Base-by-base conservation (phyloP, 768 basidiomycete genomes). In the Mycena rebaudengoi region DNA sequence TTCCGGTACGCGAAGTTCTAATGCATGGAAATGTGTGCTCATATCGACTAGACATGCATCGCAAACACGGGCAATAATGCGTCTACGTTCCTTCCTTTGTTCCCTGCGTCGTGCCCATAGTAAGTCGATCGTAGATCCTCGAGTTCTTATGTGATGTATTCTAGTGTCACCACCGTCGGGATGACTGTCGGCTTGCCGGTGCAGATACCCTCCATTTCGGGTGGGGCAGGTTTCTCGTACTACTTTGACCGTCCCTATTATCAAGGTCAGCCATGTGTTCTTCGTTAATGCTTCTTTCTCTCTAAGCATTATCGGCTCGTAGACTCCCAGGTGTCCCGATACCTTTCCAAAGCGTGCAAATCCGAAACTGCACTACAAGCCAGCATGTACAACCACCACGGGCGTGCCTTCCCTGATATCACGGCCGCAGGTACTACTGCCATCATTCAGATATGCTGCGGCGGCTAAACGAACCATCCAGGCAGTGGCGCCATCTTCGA, bases 211-310 rank as follows among this genome's bases (percentile, higher is more conserved):
- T 7, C 21, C 70, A 70, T 8, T 3, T 32, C 14, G 3, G 76
- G 79, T 18, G 67, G 81, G 12, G 79, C 82, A 25, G 80, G 80
- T 59, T 81, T 82, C 63, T 78, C 78, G 60, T 80, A 82, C 68
- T 75, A 74, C 59, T 82, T 82, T 45, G 55, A 68, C 5, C 64
- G 72, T 2, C 80, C 80, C 10, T 37, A 52, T 7, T 82, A 82
- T 53, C 80, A 81, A 65, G 65, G 72, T 60, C n/a, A 57, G 10
- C 3, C 18, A 1, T 29, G 7, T 13, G 11, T 28, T 21, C 5
- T 21, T 30, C n/a, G n/a, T n/a, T n/a, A n/a, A n/a, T n/a, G n/a
- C n/a, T n/a, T n/a, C n/a, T n/a, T n/a, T n/a, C n/a, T n/a, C n/a
- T n/a, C n/a, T n/a, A n/a, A n/a, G n/a, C n/a, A n/a, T n/a, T n/a